Base-by-base conservation (phyloP, 2,329 filamentous ascomycete genomes). In the Thelonectria rubi region DNA sequence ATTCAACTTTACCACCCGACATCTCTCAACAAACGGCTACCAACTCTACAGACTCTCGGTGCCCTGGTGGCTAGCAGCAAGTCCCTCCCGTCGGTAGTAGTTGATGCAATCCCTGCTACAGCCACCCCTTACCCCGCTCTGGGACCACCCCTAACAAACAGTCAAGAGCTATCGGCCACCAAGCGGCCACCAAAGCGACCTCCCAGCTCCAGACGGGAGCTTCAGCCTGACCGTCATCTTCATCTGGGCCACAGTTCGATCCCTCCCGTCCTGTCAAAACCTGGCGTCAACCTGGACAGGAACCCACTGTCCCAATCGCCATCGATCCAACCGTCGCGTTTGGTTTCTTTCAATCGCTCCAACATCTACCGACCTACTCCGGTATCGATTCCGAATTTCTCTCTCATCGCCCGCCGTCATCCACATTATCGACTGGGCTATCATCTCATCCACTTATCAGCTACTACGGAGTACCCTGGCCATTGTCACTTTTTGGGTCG, bases 101-200 rank as follows among this genome's bases (percentile, higher is more conserved):
- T 64, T 60, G 62, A 61, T 71, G 59, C 65, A 63, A 69, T 71
- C 43, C 49, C 42, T 62, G 51, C 67, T 71, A 71, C 47, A 49
- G 34, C 46, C 69, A 72, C 69, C 52, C 69, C 69, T 62, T 71
- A 65, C 69, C 69, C 69, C 69, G 65, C 69, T 64, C 63, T 68
- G 32, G 45, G 26, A 63, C 57, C 63, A 71, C 69, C 43, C 66
- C 68, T 52, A 39, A 55, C 40, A 15, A 39, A 55, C 40, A 15
- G 34, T 11, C 34, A 37, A 15, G 34, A 43, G 39, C 53, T 47
- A 39, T 43, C 43, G 43, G 20, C 54, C 46, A 34, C 21, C 46
- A 24, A 49, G 43, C 21, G 45, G 45, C 45, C 45, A 5, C 21
- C 45, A 37, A 37, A 21, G 21, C 21, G 43, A 15, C 18, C 43